phyloP scores from a whole-genome alignment of 768 basidiomycete genomes.

The Hebeloma cylindrosporum region DNA sequence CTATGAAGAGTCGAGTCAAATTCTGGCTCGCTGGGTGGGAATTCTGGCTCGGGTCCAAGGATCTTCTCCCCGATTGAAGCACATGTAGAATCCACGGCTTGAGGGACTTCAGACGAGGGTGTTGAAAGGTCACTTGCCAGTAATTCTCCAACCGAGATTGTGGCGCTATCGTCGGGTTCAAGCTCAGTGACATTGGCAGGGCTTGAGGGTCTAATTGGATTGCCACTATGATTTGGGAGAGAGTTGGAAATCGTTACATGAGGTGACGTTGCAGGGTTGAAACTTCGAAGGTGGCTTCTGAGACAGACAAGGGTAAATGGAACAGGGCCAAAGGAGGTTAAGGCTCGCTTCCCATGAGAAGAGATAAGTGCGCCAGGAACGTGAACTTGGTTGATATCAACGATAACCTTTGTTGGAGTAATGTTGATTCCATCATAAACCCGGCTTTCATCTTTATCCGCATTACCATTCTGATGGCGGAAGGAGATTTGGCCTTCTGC shows the following conservation, averaged over 20 bases:
- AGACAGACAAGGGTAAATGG: conserved; percentile 10
- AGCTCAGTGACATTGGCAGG: too few species aligned
- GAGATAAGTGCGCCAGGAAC: conserved; percentile 19
- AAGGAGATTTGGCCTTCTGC: conserved; percentile 9
- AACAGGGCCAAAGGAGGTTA: conserved; percentile 15
- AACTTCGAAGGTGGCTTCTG: neutral
- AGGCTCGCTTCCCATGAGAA: conserved; percentile 8
- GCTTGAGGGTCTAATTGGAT: too few species aligned
- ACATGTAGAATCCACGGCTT: conserved; percentile 3
- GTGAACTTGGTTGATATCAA: conserved; percentile 9
- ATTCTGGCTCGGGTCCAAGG: neutral
- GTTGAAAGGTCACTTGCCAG: conserved; percentile 14
- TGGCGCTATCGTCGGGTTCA: too few species aligned
- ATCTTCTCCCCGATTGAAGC: neutral
- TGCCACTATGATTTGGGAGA: too few species aligned
- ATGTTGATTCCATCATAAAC: conserved; percentile 8
- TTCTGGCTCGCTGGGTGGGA: too few species aligned
- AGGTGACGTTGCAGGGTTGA: too few species aligned
- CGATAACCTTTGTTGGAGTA: neutral
- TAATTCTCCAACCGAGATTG: too few species aligned
- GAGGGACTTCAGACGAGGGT: conserved; percentile 2
- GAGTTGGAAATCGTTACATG: too few species aligned
- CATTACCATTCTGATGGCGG: too few species aligned
- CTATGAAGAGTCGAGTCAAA: conserved; percentile 11
- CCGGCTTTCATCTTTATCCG: neutral